These are phyloP conservation scores for Solanum pennellii DNA, from an alignment of 257 asterid genomes.

Conservation along the genomic window DNA sequence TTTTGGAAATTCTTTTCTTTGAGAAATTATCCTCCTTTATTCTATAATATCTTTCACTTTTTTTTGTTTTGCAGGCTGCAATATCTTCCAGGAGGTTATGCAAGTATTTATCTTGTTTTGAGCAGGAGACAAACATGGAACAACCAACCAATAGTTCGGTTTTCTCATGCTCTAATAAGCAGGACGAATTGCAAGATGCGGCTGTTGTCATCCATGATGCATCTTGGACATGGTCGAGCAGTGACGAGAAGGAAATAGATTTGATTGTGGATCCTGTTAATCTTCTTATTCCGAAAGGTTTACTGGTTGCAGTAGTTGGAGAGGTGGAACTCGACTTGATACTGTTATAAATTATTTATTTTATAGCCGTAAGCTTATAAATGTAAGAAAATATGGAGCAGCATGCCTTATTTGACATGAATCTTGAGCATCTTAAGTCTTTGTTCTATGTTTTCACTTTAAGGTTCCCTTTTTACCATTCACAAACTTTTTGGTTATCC, in stretches of 20 bases:
- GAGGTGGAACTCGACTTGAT: constrained; percentile 38
- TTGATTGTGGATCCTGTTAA: constrained; percentile 47
- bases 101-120: constrained; percentile 66
- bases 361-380: background rate
- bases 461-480: background rate
- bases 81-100: constrained; percentile 76
- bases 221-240: constrained; percentile 79
- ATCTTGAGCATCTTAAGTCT: background rate
- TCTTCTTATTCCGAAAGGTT: constrained; percentile 58
- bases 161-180: constrained; percentile 13
- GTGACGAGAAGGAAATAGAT: constrained; percentile 40
- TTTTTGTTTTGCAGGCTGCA: constrained; percentile 43
- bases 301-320: constrained; percentile 71
- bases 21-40: background rate
- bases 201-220: constrained; percentile 54
- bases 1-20: background rate
- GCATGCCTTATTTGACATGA: background rate
- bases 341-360: background rate
- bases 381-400: background rate
- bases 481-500: background rate
- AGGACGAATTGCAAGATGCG: constrained; percentile 24
- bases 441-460: background rate
- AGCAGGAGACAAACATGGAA: constrained; percentile 21
- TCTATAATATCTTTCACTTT: background rate
- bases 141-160: constrained; percentile 7